These are phyloP conservation scores for Candida suzukii DNA, from an alignment of 805 yeast genomes.

Conservation along the genomic window DNA sequence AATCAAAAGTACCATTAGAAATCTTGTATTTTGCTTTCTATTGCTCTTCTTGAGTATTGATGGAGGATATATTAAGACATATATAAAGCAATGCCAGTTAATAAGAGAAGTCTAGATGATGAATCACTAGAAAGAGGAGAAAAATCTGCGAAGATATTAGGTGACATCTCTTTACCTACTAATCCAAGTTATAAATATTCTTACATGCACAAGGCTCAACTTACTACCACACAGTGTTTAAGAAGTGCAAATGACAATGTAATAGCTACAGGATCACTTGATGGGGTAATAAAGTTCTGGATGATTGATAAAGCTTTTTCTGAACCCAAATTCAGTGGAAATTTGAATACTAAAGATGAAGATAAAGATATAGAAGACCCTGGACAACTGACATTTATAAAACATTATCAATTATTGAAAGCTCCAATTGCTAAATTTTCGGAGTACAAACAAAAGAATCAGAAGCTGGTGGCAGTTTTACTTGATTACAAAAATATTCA, in stretches of 20 bases:
- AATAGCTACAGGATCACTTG: slow-evolving; percentile 22
- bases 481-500: neutral
- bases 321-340: neutral
- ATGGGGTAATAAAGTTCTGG: slow-evolving; percentile 31
- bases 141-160: too few relatives aligned
- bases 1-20: too few relatives aligned
- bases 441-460: slow-evolving; percentile 9
- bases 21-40: too few relatives aligned
- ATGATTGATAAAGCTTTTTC: slow-evolving; percentile 2
- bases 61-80: too few relatives aligned
- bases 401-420: slow-evolving; percentile 19
- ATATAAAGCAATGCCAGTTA: neutral
- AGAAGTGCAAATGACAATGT: slow-evolving; percentile 1
- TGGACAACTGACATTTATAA: slow-evolving; percentile 24
- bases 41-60: too few relatives aligned
- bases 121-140: neutral
- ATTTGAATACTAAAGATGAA: neutral
- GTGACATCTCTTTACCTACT: too few relatives aligned
- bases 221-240: neutral
- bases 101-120: neutral
- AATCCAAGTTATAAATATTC: slow-evolving; percentile 3
- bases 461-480: slow-evolving; percentile 20
- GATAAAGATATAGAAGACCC: neutral
- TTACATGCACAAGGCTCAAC: slow-evolving; percentile 6
- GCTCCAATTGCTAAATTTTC: slow-evolving; percentile 9